Conservation (phyloP, 345 rosid genomes). For the Turritis glabra region DNA sequence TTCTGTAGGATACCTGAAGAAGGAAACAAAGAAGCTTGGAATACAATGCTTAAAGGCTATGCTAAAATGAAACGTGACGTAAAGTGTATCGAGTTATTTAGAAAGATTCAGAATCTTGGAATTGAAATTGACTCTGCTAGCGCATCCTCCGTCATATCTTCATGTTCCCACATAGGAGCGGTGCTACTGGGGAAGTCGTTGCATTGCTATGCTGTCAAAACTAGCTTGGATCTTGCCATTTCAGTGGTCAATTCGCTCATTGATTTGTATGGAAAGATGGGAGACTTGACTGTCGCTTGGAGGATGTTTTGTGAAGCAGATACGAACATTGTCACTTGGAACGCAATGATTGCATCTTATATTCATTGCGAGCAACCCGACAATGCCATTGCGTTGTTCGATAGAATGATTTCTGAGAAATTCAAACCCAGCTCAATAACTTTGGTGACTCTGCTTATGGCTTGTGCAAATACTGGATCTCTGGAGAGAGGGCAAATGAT, state of each 20-base stretch:
- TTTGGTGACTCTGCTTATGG: conserved; percentile 56
- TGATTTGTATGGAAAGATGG: conserved; percentile 61
- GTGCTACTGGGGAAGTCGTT: conserved; percentile 48
- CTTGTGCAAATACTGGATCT: conserved; percentile 61
- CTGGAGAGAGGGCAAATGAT: conserved; percentile 54
- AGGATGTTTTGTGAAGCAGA: conserved; percentile 47
- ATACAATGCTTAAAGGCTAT: conserved; percentile 54
- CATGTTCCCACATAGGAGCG: conserved; percentile 53
- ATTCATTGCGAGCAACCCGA: conserved; percentile 39
- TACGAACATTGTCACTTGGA: conserved; percentile 59
- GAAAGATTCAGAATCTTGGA: conserved; percentile 48
- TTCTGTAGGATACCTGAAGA: conserved; percentile 34
- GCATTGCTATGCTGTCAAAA: conserved; percentile 55
- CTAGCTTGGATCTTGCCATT: conserved; percentile 33
- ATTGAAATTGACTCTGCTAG: conserved; percentile 45
- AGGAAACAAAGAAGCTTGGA: conserved; percentile 49
- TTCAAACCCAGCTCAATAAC: conserved; percentile 55
- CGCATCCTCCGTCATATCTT: conserved; percentile 55
- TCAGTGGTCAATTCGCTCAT: conserved; percentile 55
- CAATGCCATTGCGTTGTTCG: conserved; percentile 58
- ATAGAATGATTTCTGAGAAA: conserved; percentile 51
- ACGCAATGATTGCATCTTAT: conserved; percentile 54
- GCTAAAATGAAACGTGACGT: conserved; percentile 48
- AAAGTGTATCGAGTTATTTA: conserved; percentile 50
- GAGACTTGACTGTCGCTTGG: conserved; percentile 48